These are phyloP conservation scores for Suillus decipiens DNA, from an alignment of 768 basidiomycete species.

Conservation along the genomic window DNA sequence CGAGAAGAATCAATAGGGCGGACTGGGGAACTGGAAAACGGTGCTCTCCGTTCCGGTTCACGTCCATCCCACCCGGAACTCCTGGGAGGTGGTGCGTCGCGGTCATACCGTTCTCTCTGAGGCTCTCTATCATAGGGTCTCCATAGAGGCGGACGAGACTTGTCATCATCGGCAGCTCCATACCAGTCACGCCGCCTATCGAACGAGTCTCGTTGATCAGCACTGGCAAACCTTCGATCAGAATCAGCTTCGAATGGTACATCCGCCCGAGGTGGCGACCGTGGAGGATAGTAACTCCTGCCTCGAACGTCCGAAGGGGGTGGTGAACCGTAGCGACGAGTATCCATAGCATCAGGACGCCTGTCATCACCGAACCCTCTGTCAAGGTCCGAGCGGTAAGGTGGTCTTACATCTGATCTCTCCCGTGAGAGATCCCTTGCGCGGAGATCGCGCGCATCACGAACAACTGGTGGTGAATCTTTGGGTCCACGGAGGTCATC, in stretches of 20 bases:
- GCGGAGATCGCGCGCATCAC: conserved; percentile 32
- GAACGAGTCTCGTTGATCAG: conserved; percentile 33
- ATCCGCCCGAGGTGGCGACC: conserved; percentile 31
- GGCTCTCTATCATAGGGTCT: conserved; percentile 38
- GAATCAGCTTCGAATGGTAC: conserved; percentile 34
- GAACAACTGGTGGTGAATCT: conserved; percentile 17
- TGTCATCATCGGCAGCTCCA: conserved; percentile 43
- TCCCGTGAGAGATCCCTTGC: conserved; percentile 39
- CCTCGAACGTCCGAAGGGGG: conserved; percentile 40
- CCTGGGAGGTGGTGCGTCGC: conserved; percentile 29
- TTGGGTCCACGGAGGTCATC: conserved; percentile 36
- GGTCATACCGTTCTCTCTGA: conserved; percentile 42
- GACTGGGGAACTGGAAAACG: conserved; percentile 4
- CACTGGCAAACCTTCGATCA: conserved; percentile 34
- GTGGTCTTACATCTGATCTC: conserved; percentile 29
- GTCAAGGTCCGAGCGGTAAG: conserved; percentile 43
- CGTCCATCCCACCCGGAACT: conserved; percentile 10
- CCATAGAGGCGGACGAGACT: conserved; percentile 32
- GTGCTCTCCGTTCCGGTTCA: conserved; percentile 14
- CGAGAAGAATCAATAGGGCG: conserved; percentile 17
- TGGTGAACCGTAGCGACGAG: conserved; percentile 32
- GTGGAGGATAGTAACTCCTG: conserved; percentile 32
- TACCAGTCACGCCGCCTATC: conserved; percentile 34
- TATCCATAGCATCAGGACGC: conserved; percentile 37
- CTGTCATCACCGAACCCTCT: conserved; percentile 38